phyloP scores from a whole-genome alignment of 1,284 basidiomycete genomes.

The Naganishia sp. region DNA sequence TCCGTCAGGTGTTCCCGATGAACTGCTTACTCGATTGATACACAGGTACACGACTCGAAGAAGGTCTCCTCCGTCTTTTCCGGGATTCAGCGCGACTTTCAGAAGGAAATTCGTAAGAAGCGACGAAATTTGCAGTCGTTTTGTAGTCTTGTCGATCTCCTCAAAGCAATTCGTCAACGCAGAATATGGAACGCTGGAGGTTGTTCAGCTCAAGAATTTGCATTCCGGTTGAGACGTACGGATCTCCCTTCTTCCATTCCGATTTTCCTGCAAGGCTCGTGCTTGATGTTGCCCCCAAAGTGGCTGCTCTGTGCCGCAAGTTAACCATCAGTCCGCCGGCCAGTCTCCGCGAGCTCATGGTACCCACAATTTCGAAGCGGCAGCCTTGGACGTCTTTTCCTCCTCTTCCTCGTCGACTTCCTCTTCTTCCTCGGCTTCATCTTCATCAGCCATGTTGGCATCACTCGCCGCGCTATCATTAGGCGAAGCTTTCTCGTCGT shows the following conservation, averaged over 20 bases:
- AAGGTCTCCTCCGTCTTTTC: conserved; percentile 69
- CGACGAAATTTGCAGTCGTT: conserved; percentile 89
- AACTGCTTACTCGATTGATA: conserved; percentile 78
- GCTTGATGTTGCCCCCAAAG: conserved; percentile 55
- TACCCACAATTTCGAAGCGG: conserved; percentile 63
- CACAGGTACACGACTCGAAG: conserved; percentile 92
- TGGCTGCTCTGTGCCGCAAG: conserved; percentile 61
- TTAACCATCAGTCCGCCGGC: conserved; percentile 20
- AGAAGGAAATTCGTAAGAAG: conserved; percentile 84
- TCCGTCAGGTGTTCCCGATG: not conserved
- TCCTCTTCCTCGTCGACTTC: conserved; percentile 58
- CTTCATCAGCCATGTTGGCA: conserved; percentile 47
- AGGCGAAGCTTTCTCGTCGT: conserved; percentile 32
- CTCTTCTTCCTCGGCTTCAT: conserved; percentile 59
- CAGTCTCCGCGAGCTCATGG: not conserved
- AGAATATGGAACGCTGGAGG: conserved; percentile 83
- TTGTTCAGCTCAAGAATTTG: not conserved
- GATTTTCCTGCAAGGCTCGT: conserved; percentile 75
- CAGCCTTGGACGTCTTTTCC: conserved; percentile 63
- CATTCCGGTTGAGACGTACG: conserved; percentile 60
- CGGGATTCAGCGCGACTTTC: conserved; percentile 80
- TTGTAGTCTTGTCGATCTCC: conserved; percentile 91
- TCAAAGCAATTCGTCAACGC: conserved; percentile 86
- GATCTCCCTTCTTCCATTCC: conserved; percentile 81
- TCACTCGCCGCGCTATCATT: not conserved